Conservation (phyloP, 305 asterid species). For the Solanum hybrid region DNA sequence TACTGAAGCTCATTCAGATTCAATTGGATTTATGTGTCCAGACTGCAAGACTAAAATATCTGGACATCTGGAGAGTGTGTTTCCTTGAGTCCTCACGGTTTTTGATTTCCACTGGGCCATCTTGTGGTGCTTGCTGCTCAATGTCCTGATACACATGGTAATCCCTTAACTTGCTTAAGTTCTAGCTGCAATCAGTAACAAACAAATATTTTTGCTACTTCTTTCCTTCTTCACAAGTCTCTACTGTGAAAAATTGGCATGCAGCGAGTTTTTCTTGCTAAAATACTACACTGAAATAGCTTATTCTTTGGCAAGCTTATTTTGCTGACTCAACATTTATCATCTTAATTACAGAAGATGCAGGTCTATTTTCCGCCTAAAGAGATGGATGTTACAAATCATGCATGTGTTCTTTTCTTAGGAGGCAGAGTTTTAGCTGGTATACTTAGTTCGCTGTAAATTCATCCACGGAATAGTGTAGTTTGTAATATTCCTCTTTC, state of each 20-base stretch:
- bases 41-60: conserved; percentile 84
- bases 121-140: conserved; percentile 11
- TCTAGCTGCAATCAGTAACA: neutral
- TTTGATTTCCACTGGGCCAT: conserved; percentile 21
- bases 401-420: neutral
- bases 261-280: neutral
- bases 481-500: neutral
- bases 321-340: neutral
- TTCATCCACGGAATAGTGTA: neutral
- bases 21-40: conserved; percentile 96
- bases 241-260: neutral
- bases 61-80: conserved; percentile 63
- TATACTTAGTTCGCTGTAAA: neutral
- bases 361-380: neutral
- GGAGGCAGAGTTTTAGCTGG: neutral
- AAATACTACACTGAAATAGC: neutral
- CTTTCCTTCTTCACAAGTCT: neutral
- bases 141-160: conserved; percentile 9
- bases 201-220: neutral
- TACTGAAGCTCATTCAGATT: conserved; percentile 71
- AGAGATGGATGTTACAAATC: conserved; percentile 3
- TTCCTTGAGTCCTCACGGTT: conserved; percentile 42
- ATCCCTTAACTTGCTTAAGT: neutral
- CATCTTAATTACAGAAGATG: neutral
- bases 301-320: neutral